Evolutionary conservation across 371 early-diverging fungal species (phyloP).

Genomic region (Chytridium lagenaria): DNA sequence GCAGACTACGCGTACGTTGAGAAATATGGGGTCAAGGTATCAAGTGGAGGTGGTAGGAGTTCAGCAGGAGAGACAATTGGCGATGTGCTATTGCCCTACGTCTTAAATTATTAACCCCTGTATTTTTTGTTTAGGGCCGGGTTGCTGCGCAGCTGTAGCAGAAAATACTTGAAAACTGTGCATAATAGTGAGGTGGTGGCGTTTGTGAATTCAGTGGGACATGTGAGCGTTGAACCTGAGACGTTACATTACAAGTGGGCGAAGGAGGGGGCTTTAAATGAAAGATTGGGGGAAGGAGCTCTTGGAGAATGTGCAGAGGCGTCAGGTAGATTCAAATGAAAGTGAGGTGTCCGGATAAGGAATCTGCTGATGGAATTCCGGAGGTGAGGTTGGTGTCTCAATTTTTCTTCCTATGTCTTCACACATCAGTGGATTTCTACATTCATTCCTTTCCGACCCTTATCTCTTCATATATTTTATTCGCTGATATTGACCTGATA

Average conservation of each 20-base stretch:
- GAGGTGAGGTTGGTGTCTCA: constrained; percentile 52
- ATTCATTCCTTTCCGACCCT: too few relatives aligned
- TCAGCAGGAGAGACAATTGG: constrained; percentile 97
- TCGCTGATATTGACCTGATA: not conserved
- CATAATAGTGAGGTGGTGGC: constrained; percentile 92
- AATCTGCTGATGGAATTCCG: constrained; percentile 66
- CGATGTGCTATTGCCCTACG: not conserved
- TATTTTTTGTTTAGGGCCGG: constrained; percentile 60
- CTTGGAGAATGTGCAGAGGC: constrained; percentile 74
- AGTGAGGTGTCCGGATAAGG: constrained; percentile 78
- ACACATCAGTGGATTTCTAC: too few relatives aligned
- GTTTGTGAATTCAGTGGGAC: constrained; percentile 90
- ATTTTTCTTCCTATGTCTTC: not conserved
- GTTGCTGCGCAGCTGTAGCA: constrained; percentile 97
- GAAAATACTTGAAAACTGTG: constrained; percentile 83
- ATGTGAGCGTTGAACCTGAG: constrained; percentile 71
- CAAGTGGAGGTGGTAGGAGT: constrained; percentile 92
- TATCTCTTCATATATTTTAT: not conserved
- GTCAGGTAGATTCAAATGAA: constrained; percentile 73
- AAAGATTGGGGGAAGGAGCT: constrained; percentile 54
- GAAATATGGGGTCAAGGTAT: constrained; percentile 96
- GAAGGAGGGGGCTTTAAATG: constrained; percentile 68
- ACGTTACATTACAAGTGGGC: constrained; percentile 49
- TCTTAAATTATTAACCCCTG: not conserved
- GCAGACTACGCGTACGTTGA: constrained; percentile 96